Evolutionary conservation across 1,284 basidiomycete species (phyloP).

Genomic region (Pseudozyma sp.): DNA sequence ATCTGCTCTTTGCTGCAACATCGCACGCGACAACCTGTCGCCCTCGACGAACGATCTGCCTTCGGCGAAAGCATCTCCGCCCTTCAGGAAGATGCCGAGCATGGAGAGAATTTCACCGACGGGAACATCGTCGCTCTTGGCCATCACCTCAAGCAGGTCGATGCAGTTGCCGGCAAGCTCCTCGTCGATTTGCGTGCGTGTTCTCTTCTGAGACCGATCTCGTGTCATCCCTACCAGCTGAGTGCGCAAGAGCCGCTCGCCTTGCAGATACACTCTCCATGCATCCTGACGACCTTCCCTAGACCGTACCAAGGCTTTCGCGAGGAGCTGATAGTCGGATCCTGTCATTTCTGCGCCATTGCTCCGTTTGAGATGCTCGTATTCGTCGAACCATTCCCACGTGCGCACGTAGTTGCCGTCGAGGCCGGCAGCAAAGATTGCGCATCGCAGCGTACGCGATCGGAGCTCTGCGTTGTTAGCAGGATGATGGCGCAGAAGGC

Average conservation of each 20-base stretch:
- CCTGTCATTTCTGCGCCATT: background rate
- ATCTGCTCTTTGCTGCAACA: slow-evolving; percentile 6
- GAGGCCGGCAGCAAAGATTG: slow-evolving; percentile 25
- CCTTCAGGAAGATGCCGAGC: slow-evolving; percentile 15
- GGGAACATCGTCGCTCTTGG: slow-evolving; percentile 12
- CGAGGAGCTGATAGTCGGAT: slow-evolving; percentile 23
- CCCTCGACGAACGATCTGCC: background rate
- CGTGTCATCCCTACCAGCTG: background rate
- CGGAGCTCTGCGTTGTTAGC: slow-evolving; percentile 2
- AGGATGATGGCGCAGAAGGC: slow-evolving; percentile 6
- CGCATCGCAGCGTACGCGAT: slow-evolving; percentile 17
- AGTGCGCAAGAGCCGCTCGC: slow-evolving; percentile 10
- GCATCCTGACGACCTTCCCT: slow-evolving; percentile 22
- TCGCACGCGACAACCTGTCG: slow-evolving; percentile 3
- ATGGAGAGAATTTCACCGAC: slow-evolving; percentile 9
- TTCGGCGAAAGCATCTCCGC: background rate
- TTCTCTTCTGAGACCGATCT: background rate
- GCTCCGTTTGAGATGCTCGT: slow-evolving; percentile 11
- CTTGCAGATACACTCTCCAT: slow-evolving; percentile 12
- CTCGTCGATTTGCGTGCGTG: background rate
- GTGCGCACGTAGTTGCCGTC: slow-evolving; percentile 10
- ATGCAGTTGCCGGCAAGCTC: slow-evolving; percentile 5
- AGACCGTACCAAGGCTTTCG: slow-evolving; percentile 25
- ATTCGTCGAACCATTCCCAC: slow-evolving; percentile 15
- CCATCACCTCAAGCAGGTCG: slow-evolving; percentile 25